Evolutionary conservation across 495 filamentous ascomycete species (phyloP).

Genomic region (Aspergillus olivimuriae): DNA sequence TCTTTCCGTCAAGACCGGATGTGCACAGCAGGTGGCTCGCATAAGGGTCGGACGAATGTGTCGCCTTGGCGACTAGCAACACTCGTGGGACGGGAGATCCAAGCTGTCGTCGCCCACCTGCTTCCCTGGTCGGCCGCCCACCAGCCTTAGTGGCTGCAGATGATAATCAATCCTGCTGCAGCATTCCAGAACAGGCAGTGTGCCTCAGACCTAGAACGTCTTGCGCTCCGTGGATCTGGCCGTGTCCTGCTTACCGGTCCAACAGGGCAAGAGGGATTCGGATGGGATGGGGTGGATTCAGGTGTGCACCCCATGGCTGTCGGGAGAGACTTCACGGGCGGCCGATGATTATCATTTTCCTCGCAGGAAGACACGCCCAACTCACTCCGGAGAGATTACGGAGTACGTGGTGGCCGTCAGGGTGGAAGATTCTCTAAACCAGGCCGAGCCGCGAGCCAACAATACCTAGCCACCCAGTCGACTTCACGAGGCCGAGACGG

Average conservation of each 20-base stretch:
- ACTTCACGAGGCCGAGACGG: too few relatives aligned
- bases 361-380: too few relatives aligned
- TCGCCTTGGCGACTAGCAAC: not conserved
- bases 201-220: slow-evolving; percentile 7
- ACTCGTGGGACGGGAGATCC: not conserved
- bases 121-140: not conserved
- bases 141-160: slow-evolving; percentile 18
- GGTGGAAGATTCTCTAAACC: too few relatives aligned
- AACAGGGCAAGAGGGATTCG: not conserved
- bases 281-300: too few relatives aligned
- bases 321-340: too few relatives aligned
- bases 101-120: not conserved
- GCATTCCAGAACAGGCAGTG: slow-evolving; percentile 13
- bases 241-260: not conserved
- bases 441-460: too few relatives aligned
- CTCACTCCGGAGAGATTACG: too few relatives aligned
- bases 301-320: too few relatives aligned
- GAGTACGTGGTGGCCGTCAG: too few relatives aligned
- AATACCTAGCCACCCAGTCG: too few relatives aligned
- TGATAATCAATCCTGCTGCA: slow-evolving; percentile 18
- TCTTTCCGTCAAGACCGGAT: slow-evolving; percentile 4
- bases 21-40: slow-evolving; percentile 9
- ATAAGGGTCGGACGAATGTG: slow-evolving; percentile 3
- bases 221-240: not conserved
- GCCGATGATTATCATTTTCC: too few relatives aligned